Conservation (phyloP, 495 filamentous ascomycete genomes). For the Xylaria venustula region DNA sequence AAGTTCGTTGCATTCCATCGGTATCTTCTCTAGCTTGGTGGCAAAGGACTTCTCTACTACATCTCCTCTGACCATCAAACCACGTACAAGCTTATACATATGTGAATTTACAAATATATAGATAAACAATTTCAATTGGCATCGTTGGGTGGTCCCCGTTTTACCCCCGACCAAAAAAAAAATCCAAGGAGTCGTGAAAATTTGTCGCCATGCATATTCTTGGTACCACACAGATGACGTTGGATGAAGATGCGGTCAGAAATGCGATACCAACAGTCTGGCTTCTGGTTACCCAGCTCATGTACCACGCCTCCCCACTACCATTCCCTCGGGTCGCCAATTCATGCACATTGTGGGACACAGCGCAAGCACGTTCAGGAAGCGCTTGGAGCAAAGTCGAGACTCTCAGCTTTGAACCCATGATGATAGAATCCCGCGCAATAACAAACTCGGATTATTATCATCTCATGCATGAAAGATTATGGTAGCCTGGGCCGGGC, state of each 20-base stretch:
- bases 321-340: slow-evolving; percentile 7
- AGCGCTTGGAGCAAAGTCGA: neutral
- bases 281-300: neutral
- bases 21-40: neutral
- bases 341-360: neutral
- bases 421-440: neutral
- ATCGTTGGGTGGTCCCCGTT: too few species aligned
- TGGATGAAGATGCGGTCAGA: slow-evolving; percentile 3
- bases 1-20: too few species aligned
- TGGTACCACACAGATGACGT: neutral
- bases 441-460: slow-evolving; percentile 2
- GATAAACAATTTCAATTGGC: too few species aligned
- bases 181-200: too few species aligned
- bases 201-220: neutral
- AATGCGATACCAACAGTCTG: neutral
- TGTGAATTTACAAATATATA: too few species aligned
- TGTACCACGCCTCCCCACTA: neutral
- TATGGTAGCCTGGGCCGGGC: too few species aligned
- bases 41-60: too few species aligned
- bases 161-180: too few species aligned
- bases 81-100: too few species aligned
- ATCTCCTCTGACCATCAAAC: too few species aligned
- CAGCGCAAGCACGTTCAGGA: too few species aligned
- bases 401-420: neutral
- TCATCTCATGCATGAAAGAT: neutral